Evolutionary conservation across 2,329 filamentous ascomycete genomes (phyloP).

Genomic region (Trichophyton mentagrophytes): DNA sequence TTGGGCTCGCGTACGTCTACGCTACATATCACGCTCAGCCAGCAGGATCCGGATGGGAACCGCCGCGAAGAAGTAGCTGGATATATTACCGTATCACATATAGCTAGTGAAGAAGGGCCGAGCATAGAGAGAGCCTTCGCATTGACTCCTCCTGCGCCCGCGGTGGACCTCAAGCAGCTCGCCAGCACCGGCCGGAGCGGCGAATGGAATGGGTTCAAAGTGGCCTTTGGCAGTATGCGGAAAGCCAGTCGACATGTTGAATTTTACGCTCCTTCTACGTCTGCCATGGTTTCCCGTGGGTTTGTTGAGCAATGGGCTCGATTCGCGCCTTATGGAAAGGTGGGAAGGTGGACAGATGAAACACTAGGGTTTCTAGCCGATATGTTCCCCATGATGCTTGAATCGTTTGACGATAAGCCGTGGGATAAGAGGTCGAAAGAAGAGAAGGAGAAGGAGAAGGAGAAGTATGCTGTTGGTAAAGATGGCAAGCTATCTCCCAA

Average conservation of each 20-base stretch:
- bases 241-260: conserved; percentile 41
- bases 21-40: conserved; percentile 47
- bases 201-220: conserved; percentile 35
- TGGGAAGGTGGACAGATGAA: conserved; percentile 48
- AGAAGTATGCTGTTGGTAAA: not conserved
- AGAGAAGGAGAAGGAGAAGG: conserved; percentile 17
- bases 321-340: conserved; percentile 34
- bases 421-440: conserved; percentile 15
- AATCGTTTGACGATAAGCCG: conserved; percentile 30
- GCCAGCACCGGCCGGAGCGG: conserved; percentile 29
- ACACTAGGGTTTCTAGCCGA: conserved; percentile 55
- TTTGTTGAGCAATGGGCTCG: conserved; percentile 55
- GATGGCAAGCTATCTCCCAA: conserved; percentile 20
- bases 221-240: conserved; percentile 24
- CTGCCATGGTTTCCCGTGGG: conserved; percentile 21
- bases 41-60: conserved; percentile 22
- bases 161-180: conserved; percentile 26
- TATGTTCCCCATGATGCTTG: conserved; percentile 54
- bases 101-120: conserved; percentile 46
- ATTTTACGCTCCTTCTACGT: conserved; percentile 37
- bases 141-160: conserved; percentile 19
- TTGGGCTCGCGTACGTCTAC: conserved; percentile 51
- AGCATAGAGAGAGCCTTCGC: conserved; percentile 44
- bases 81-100: conserved; percentile 54
- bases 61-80: conserved; percentile 49